Evolutionary conservation across 2,329 filamentous ascomycete species (phyloP).

Genomic region (Anthostomella pinea): DNA sequence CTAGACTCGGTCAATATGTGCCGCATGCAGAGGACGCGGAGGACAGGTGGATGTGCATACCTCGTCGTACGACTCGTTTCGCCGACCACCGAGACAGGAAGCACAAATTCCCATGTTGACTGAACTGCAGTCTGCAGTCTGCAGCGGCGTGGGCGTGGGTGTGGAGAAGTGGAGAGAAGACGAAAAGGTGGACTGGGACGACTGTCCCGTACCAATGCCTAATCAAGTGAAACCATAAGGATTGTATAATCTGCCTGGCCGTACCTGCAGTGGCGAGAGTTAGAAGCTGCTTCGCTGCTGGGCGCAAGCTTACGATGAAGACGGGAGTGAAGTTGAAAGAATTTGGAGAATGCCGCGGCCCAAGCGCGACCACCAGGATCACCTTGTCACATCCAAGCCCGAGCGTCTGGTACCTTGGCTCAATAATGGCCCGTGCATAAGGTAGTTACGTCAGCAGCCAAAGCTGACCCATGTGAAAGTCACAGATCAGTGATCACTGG

Average conservation of each 20-base stretch:
- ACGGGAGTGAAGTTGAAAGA: constrained; percentile 25
- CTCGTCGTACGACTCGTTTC: constrained; percentile 53
- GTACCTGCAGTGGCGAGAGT: constrained; percentile 32
- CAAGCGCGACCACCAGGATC: no score
- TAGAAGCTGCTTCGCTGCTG: constrained; percentile 21
- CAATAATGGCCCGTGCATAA: no score
- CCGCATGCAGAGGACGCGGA: not conserved
- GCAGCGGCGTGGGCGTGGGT: no score
- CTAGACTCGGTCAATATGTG: constrained; percentile 31
- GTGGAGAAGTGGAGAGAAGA: constrained; percentile 4
- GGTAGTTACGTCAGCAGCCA: no score
- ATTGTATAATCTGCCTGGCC: constrained; percentile 34
- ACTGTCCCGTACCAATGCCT: constrained; percentile 17
- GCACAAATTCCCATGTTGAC: constrained; percentile 56
- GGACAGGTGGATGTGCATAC: constrained; percentile 39
- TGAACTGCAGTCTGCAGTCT: not conserved
- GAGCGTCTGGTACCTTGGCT: no score
- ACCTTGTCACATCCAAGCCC: no score
- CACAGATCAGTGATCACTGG: no score
- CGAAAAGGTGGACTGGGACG: constrained; percentile 20
- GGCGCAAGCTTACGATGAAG: constrained; percentile 16
- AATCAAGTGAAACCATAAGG: constrained; percentile 28
- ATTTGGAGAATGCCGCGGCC: constrained; percentile 12
- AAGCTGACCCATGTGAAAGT: no score
- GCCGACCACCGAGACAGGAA: constrained; percentile 56